These are phyloP conservation scores for Neofusicoccum parvum DNA, from an alignment of 2,329 filamentous ascomycete genomes.

Conservation along the genomic window DNA sequence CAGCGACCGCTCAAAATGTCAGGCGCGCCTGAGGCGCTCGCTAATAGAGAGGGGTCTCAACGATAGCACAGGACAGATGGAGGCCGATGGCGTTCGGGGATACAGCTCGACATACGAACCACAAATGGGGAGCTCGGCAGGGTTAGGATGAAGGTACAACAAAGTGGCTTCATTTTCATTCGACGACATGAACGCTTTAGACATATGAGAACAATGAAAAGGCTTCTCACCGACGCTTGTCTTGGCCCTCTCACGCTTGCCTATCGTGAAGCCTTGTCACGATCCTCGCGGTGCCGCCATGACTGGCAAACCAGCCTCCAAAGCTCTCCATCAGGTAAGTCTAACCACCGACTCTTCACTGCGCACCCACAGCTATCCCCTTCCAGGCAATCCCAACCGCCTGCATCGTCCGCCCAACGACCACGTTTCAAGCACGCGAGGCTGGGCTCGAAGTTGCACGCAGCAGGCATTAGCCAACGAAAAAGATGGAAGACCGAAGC, in stretches of 20 bases:
- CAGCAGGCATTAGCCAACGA: neutral
- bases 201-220: neutral
- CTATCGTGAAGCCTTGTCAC: neutral
- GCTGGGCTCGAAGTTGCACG: neutral
- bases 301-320: neutral
- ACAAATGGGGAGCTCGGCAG: too few species aligned
- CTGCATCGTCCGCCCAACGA: too few species aligned
- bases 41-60: too few species aligned
- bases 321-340: constrained; percentile 1
- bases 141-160: too few species aligned
- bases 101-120: too few species aligned
- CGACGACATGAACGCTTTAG: too few species aligned
- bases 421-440: neutral
- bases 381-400: neutral
- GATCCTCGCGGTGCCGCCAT: neutral
- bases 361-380: neutral
- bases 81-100: too few species aligned
- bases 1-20: too few species aligned
- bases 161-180: too few species aligned
- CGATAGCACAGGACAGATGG: too few species aligned
- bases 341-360: neutral
- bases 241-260: neutral
- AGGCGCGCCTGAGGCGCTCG: too few species aligned
- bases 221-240: neutral
- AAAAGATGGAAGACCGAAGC: neutral